These are phyloP conservation scores for Neurospora tetraspora DNA, from an alignment of 495 filamentous ascomycete genomes.

Conservation along the genomic window DNA sequence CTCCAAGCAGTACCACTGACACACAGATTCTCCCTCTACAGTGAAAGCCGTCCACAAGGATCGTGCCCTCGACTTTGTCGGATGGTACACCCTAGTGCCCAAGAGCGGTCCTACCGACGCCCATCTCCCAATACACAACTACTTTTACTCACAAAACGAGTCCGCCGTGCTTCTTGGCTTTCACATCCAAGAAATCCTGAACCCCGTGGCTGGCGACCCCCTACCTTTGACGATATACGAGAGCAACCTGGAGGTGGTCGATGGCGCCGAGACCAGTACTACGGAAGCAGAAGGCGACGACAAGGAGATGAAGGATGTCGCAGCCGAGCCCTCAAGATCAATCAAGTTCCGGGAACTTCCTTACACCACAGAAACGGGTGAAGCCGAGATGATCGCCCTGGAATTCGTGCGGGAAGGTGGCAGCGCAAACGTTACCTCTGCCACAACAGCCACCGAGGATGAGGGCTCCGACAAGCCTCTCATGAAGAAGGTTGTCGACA, in stretches of 20 bases:
- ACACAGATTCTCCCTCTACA: conserved; percentile 18
- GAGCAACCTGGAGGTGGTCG: conserved; percentile 60
- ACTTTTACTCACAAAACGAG: conserved; percentile 72
- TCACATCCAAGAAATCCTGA: conserved; percentile 51
- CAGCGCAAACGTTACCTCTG: conserved; percentile 56
- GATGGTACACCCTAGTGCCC: conserved; percentile 85
- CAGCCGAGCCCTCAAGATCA: conserved; percentile 37
- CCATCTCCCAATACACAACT: conserved; percentile 66
- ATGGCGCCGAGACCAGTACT: conserved; percentile 33
- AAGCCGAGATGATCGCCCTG: conserved; percentile 95
- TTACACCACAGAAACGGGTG: conserved; percentile 82
- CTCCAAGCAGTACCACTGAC: not conserved
- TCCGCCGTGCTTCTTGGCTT: conserved; percentile 81
- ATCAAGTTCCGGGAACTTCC: conserved; percentile 75
- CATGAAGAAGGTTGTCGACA: conserved; percentile 26
- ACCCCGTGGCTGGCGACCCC: conserved; percentile 55
- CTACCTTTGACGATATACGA: conserved; percentile 89
- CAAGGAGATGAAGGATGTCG: conserved; percentile 67
- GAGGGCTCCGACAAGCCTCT: conserved; percentile 19
- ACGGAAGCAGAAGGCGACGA: conserved; percentile 37
- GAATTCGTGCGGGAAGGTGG: conserved; percentile 80
- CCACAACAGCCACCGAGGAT: conserved; percentile 12
- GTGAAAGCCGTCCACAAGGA: conserved; percentile 84
- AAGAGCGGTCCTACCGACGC: conserved; percentile 55
- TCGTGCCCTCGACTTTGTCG: conserved; percentile 77